Evolutionary conservation across 2,329 filamentous ascomycete species (phyloP), one percentile per base, ranked within the genome.

Genomic region (Onygena corvina): DNA sequence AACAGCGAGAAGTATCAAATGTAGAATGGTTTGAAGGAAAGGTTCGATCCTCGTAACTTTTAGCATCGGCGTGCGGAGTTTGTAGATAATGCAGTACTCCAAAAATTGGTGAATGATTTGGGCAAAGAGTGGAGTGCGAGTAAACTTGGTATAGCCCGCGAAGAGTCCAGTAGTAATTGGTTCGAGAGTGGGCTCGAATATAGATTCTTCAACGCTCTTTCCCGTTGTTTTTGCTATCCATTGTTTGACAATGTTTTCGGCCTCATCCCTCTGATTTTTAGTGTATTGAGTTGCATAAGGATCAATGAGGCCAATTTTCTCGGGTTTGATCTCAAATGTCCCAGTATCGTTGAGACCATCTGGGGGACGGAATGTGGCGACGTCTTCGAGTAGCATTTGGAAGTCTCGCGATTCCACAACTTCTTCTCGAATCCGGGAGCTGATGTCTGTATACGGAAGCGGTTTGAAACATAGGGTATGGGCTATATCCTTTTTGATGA

Each of bases 391-490:
- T 2, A 95, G 80, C 23, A 79, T 76, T 54, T 90, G 81, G 64
- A 95, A 94, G 52, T 88, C 83, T 55, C 94, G 87, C 53, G 86
- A 82, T 50, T 96, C 92, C 54, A 88, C 82, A 51, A 92, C 82
- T 59, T 87, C 86, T 60, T 98, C 92, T 0, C 88, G 86, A 14
- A 98, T 73, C 55, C 90, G 88, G 58, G 76, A 79, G 44, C 82
- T 85, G 49, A 98, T 82, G 56, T 96, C 92, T 8, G 90, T 94
- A 70, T 92, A 96, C 0, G 90, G 93, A 4, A 98, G 72, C 0
- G 92, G 89, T 66, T 93, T 94, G 74, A 96, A 96, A 71, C 90
- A 96, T 23, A 98, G 73, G 4, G 93, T 86, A 64, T 98, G 93
- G 1, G 83, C 85, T 54, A 98, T 85, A 60, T 98, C 93, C 45